These are phyloP conservation scores for Bombardia bombarda DNA, from an alignment of 495 filamentous ascomycete species.

Conservation along the genomic window DNA sequence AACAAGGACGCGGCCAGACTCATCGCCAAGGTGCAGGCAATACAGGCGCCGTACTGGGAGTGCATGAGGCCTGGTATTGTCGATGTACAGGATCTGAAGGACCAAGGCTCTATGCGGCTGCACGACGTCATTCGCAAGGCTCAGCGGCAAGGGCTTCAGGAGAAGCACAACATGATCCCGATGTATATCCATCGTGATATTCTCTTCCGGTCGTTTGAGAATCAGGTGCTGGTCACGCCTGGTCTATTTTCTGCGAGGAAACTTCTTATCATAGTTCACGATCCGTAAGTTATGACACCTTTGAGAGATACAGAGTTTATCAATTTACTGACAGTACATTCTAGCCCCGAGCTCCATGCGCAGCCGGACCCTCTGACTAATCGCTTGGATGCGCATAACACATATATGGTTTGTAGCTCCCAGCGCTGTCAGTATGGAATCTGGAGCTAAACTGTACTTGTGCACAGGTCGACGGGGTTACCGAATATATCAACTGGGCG, in stretches of 20 bases:
- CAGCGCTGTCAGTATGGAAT: background rate
- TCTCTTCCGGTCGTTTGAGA: conserved; percentile 71
- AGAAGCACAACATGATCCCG: conserved; percentile 65
- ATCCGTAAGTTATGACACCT: conserved; percentile 66
- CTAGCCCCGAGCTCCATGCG: conserved; percentile 62
- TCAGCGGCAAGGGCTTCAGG: conserved; percentile 59
- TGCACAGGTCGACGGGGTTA: conserved; percentile 62
- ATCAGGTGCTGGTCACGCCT: conserved; percentile 79
- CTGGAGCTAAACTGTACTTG: conserved; percentile 25
- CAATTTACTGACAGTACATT: no score
- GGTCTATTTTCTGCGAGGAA: conserved; percentile 28
- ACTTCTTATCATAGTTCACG: conserved; percentile 73
- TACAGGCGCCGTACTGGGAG: conserved; percentile 52
- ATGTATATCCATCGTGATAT: conserved; percentile 63
- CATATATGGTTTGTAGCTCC: conserved; percentile 63
- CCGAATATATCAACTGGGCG: conserved; percentile 78
- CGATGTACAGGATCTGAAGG: conserved; percentile 30
- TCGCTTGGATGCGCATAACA: conserved; percentile 70
- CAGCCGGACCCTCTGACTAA: conserved; percentile 60
- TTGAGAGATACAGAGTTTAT: no score
- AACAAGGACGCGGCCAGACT: conserved; percentile 41
- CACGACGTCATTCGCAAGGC: conserved; percentile 67
- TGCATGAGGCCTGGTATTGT: conserved; percentile 49
- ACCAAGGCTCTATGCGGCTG: conserved; percentile 25
- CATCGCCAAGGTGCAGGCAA: conserved; percentile 41